Evolutionary conservation across 176 grass and related monocot genomes (phyloP).

Genomic region (Rhynchospora tenuis): DNA sequence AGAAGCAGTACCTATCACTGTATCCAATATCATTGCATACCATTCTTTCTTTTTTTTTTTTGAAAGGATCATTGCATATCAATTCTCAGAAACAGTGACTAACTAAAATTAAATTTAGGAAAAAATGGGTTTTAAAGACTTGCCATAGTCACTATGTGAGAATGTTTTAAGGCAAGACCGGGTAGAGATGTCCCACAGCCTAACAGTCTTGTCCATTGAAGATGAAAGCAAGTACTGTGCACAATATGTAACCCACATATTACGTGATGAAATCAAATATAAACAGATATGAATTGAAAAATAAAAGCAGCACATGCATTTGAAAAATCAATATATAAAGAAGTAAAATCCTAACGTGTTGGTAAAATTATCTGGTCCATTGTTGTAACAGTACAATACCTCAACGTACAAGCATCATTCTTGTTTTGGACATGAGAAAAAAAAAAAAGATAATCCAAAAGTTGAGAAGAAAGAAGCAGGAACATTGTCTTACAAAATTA

Average conservation of each 20-base stretch:
- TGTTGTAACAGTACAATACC: neutral
- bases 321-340: conserved; percentile 2
- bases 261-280: conserved; percentile 23
- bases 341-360: neutral
- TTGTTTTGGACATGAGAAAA: neutral
- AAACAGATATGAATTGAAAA: neutral
- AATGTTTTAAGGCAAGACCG: conserved; percentile 94
- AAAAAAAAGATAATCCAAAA: neutral
- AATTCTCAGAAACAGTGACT: neutral
- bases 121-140: conserved; percentile 35
- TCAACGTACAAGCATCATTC: neutral
- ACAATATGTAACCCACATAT: conserved; percentile 9
- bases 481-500: neutral
- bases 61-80: too few species aligned
- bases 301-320: neutral
- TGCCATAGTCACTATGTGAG: conserved; percentile 91
- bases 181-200: conserved; percentile 69
- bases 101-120: conserved; percentile 2
- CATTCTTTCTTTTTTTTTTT: neutral
- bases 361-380: neutral
- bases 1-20: conserved; percentile 24
- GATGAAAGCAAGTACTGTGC: conserved; percentile 89
- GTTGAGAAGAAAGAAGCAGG: neutral
- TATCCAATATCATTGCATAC: neutral
- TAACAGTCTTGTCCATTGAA: conserved; percentile 99